Base-by-base conservation (phyloP, 1,139 yeast species). In the Starmera stellimalicola region DNA sequence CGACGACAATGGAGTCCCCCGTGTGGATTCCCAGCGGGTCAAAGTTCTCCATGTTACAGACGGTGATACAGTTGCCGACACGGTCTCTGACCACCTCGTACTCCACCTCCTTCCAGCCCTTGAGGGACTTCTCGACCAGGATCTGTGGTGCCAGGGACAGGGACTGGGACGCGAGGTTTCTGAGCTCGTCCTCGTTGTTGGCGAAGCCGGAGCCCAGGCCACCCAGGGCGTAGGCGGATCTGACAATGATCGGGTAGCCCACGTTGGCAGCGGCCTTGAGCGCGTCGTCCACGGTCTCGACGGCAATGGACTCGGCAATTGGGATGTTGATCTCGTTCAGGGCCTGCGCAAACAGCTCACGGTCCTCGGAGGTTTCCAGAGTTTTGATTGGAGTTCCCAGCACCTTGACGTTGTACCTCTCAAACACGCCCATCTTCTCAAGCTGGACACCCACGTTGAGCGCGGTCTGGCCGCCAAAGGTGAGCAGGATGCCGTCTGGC, bases 191-290 rank as follows among this genome's bases (percentile, higher is more conserved):
- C 43, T 72, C 77, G 58, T 85, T 77, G 46, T 71, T 68, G 41
- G 99, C 98, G 56, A 91, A 91, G 29, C 99, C 99, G 22, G 97
- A 88, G 37, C 99, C 99, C 40, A 91, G 71, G 48, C 99, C 99
- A 57, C 99, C 99, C 36, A 91, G 69, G 4, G 98, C 94, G 56
- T 81, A 91, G 20, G 99, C 99, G 32, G 97, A 83, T 65, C 99
- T 82, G 39, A 91, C 95, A 64, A 91, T 91, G 47, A 91, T 85
- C 34, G 99, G 99, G 62, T 88, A 91, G 9, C 95, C 95, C 41
- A 91, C 85, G 36, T 65, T 57, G 33, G 71, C 77, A 34, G 96
- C 98, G 36, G 98, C 97, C 27, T 62, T 65, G 40, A 91, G 67
- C 17, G 98, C 96, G 52, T 83, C 95, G 48, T 88, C 96, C 30